Base-by-base conservation (phyloP, 306 rosid species). In the Adenanthera pavonina region DNA sequence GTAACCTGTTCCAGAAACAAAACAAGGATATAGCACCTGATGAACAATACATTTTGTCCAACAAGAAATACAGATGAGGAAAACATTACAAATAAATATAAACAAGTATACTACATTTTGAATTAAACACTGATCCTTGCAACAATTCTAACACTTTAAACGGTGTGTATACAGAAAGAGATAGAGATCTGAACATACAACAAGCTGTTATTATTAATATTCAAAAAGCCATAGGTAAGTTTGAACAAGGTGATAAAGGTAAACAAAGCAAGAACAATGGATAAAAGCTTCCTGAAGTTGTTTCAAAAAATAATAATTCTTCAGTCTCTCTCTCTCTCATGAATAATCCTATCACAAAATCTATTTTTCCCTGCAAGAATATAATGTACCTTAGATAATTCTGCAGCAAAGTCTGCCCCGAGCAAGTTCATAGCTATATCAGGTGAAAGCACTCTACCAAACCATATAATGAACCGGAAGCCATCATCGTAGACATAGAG, bases 391-490 rank as follows among this genome's bases (percentile, higher is more conserved):
- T 92, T 92, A n/a, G 97, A 96, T 80, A 92, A 84, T 75, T 96
- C 99, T n/a, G 97, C 92, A 1, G 97, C 97, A 80, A 91, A 92
- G 80, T 92, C 99, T 48, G 88, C 80, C 81, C 98, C 99, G 30
- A 92, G 97, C 86, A 96, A 82, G 85, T 91, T 89, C 92, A 84
- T 92, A n/a, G 98, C 92, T 74, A 96, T 84, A 67, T 96, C 98
- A 72, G 99, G 98, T 34, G 97, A 89, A 86, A 93, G 94, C 72
- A 84, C 96, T 87, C 88, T 89, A 76, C 98, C 99, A 89, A 96
- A 92, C 99, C 99, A 96, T 80, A 90, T 35, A 86, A 92, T 72
- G 86, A 86, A 81, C 85, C 97, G 94, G 76, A 93, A 90, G 77
- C 95, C 99, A 74, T 96, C 97, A 72, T 93, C 97, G 46, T 48